Evolutionary conservation across 75 land plant genomes (phyloP).

Genomic region (Azolla pinnata): DNA sequence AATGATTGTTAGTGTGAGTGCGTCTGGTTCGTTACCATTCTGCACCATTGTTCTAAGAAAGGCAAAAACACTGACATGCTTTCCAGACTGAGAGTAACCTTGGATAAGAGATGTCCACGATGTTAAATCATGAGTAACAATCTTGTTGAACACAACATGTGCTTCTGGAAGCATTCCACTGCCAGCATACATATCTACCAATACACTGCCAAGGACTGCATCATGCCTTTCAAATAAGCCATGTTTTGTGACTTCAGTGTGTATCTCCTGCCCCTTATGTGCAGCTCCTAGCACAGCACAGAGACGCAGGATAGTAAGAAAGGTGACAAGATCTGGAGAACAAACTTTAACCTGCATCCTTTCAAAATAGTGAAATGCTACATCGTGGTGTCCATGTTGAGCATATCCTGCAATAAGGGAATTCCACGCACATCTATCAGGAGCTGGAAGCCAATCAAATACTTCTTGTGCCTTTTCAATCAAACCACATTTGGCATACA

Average conservation of each 20-base stretch:
- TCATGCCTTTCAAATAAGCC: slow-evolving; percentile 5
- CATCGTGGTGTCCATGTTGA: slow-evolving; percentile 13
- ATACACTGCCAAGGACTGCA: slow-evolving; percentile 17
- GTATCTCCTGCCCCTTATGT: slow-evolving; percentile 16
- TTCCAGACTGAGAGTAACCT: slow-evolving; percentile 55
- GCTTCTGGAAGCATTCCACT: slow-evolving; percentile 40
- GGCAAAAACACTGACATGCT: slow-evolving; percentile 22
- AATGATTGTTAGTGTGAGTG: slow-evolving; percentile 39
- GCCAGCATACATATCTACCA: slow-evolving; percentile 45
- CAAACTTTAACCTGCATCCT: slow-evolving; percentile 10
- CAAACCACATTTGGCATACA: slow-evolving; percentile 26
- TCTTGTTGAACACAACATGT: slow-evolving; percentile 37
- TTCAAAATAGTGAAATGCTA: slow-evolving; percentile 7
- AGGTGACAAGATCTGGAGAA: slow-evolving; percentile 7
- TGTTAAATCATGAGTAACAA: slow-evolving; percentile 29
- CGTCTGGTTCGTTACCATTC: slow-evolving; percentile 26
- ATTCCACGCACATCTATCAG: slow-evolving; percentile 8
- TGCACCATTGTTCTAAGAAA: slow-evolving; percentile 31
- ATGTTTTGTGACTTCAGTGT: background rate
- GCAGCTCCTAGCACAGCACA: slow-evolving; percentile 14
- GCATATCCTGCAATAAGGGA: slow-evolving; percentile 20
- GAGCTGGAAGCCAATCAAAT: slow-evolving; percentile 1
- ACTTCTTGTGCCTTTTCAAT: slow-evolving; percentile 16
- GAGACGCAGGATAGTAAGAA: slow-evolving; percentile 12
- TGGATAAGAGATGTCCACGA: slow-evolving; percentile 56